Evolutionary conservation across 768 basidiomycete genomes (phyloP), one percentile per base, ranked within the genome.

Genomic region (Leccinum subgranulosum): DNA sequence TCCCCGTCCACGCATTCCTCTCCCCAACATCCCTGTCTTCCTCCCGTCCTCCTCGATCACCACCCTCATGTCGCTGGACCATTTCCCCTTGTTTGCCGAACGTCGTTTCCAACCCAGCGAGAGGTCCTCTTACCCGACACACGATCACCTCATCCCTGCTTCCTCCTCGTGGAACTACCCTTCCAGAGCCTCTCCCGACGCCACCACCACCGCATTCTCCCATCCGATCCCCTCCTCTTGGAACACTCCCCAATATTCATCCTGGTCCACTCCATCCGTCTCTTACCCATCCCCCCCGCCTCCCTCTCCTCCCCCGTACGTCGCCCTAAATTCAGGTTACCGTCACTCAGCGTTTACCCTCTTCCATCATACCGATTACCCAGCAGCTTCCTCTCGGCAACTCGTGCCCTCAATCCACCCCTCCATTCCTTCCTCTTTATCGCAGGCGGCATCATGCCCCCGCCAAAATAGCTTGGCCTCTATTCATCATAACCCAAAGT

Each of bases 1-100:
- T 58, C 64, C 45, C 57, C 56, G 55, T 65, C 53, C 41, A 43
- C 41, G 19, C 19, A 43, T 43, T 43, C 41, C 41, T 43, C 19
- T 43, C 41, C 41, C 41, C 41, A 43, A 43, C 39, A 36, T 27
- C 21, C 28, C 39, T 57, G 51, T 59, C 62, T 41, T 56, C 58
- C 41, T 61, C 54, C 47, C 60, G 46, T 60, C n/a, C 3, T 2
- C 14, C 21, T 48, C 55, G 60, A 59, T 66, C 56, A 43, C 43
- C 56, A 43, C 43, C n/a, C 47, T 27, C 28, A 71, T 72, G 72
- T 72, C 71, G 1, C 57, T 72, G 63, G 70, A 72, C 72, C 70
- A 72, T 27, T 71, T 73, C 21, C 54, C 70, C 51, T 41, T 72
- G n/a, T 70, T 72, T 46, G 6, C 66, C 8, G 71, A 73, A 9